These are phyloP conservation scores for Spongispora temasekensis DNA, from an alignment of 1,284 basidiomycete species.

Conservation along the genomic window DNA sequence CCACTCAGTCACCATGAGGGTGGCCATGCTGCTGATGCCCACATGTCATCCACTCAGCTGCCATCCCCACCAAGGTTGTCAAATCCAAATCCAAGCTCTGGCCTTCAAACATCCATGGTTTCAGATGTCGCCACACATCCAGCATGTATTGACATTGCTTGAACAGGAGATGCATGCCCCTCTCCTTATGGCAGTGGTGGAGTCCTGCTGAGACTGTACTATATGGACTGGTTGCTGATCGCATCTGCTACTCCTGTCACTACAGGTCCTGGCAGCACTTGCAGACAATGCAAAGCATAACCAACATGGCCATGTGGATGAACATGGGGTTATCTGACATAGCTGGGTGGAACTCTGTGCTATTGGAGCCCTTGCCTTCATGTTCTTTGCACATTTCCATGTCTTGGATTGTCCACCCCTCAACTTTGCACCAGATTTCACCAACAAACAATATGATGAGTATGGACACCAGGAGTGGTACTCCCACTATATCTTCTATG, in stretches of 20 bases:
- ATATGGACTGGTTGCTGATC: no score
- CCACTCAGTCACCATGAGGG: no score
- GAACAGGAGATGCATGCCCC: neutral
- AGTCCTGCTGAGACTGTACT: no score
- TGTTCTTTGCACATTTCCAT: conserved; percentile 29
- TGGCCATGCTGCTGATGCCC: no score
- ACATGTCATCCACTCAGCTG: no score
- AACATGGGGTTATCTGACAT: conserved; percentile 27
- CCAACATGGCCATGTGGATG: conserved; percentile 26
- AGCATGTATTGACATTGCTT: neutral
- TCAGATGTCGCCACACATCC: no score
- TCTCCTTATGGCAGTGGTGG: no score
- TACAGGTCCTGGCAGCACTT: conserved; percentile 23
- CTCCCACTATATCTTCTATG: conserved; percentile 20
- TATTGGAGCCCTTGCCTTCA: conserved; percentile 24
- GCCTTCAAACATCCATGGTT: no score
- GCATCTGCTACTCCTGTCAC: no score
- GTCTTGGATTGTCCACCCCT: conserved; percentile 14
- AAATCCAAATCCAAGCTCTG: no score
- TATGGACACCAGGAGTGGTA: conserved; percentile 30
- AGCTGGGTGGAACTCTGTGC: conserved; percentile 21
- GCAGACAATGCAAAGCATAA: conserved; percentile 33
- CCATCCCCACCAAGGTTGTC: no score
- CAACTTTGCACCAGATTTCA: conserved; percentile 26
- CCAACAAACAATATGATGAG: conserved; percentile 12